phyloP scores from a whole-genome alignment of 1,139 yeast genomes.

The Debaryomyces sp. region DNA sequence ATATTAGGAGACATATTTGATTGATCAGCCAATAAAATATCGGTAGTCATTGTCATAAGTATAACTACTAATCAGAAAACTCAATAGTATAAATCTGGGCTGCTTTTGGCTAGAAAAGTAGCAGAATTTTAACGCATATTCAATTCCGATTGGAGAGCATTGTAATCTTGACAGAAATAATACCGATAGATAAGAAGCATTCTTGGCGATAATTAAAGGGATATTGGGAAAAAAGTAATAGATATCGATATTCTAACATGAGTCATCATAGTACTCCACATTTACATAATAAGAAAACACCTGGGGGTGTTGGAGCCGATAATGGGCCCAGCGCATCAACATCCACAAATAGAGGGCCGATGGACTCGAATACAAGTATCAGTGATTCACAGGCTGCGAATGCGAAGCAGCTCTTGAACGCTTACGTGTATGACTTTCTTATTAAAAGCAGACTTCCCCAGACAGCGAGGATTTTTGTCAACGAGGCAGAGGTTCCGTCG shows the following conservation, averaged over 20 bases:
- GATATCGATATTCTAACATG: slow-evolving; percentile 18
- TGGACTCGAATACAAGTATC: slow-evolving; percentile 23
- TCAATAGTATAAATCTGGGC: not conserved
- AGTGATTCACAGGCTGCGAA: slow-evolving; percentile 56
- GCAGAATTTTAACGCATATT: not conserved
- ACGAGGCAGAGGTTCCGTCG: slow-evolving; percentile 66
- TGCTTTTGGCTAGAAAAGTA: not conserved
- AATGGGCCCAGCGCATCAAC: not conserved
- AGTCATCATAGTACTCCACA: slow-evolving; percentile 43
- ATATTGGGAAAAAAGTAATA: not conserved
- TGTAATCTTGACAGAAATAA: not conserved
- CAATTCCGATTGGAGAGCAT: not conserved
- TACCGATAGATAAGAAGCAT: slow-evolving; percentile 1
- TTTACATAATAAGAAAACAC: slow-evolving; percentile 32
- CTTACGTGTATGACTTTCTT: slow-evolving; percentile 85
- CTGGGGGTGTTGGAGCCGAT: slow-evolving; percentile 22
- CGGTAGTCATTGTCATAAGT: not conserved
- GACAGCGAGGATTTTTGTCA: slow-evolving; percentile 71
- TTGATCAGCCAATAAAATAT: not conserved
- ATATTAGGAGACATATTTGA: not conserved
- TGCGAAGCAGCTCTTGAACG: slow-evolving; percentile 71
- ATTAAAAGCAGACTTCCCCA: slow-evolving; percentile 71
- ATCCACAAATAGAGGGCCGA: slow-evolving; percentile 8
- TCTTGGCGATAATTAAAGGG: not conserved
- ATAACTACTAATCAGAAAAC: not conserved